Evolutionary conservation across 2,329 filamentous ascomycete genomes (phyloP), one percentile per base, ranked within the genome.

Genomic region (Diaporthe humulicola): DNA sequence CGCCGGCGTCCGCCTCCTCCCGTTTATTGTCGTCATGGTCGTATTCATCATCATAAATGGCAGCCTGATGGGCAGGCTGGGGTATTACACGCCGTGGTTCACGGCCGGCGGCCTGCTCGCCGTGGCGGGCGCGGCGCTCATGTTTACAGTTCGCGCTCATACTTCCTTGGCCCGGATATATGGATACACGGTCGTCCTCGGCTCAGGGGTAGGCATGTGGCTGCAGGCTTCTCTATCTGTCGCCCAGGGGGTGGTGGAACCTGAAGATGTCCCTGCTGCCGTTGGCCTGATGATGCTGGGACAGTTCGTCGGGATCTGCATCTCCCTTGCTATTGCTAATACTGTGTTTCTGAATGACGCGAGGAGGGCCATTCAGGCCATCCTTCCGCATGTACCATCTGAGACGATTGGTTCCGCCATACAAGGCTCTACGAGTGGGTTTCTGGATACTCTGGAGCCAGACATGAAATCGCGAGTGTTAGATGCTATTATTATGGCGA

Each of bases 101-200:
- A 66, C 60, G 1, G 12, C 17, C 4, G 71, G 71, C 12, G 60
- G 71, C n/a, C 25, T 73, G 9, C 71, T 73, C n/a, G 54, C 50
- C 9, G 4, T 71, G 22, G 25, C 22, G 3, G 69, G 69, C 28
- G 36, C 28, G 3, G 38, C 54, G 38, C 38, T 71, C 36, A 36
- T 71, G 48, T 71, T 76, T 64, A 82, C 81, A 12, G 79, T 83
- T 67, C 73, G 79, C 5, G 75, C 76, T 15, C 72, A 52, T 2
- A 83, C 83, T 0, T 71, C 78, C 1, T 78, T 78, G 5, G 74
- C 76, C 17, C 77, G 78, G 2, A 80, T 84, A 1, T 84, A 84
- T 75, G 83, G 82, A 33, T 83, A 81, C 56, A 78, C 74, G 9
- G 79, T 86, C 17, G 77, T 88, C 14, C 71, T 87, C 4, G 86